Conservation (phyloP, 202 grass and related monocot species). For the Alloteropsis angusta region DNA sequence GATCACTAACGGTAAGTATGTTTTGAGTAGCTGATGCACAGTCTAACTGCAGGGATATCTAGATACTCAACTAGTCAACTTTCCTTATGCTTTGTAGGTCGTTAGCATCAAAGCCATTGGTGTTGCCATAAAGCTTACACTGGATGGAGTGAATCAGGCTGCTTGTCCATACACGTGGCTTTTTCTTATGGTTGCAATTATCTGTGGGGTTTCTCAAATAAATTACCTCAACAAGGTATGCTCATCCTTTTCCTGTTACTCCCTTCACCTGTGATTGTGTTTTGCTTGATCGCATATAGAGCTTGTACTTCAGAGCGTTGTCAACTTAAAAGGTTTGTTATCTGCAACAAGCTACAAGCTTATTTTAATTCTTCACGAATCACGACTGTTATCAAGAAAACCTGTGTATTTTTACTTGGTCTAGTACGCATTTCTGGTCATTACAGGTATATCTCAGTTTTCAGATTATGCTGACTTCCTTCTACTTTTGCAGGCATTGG, state of each 20-base stretch:
- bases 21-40: not conserved
- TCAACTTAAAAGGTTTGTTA: not conserved
- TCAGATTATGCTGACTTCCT: constrained; percentile 9
- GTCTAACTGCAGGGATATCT: not conserved
- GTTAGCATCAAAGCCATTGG: constrained; percentile 97
- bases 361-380: not conserved
- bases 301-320: not conserved
- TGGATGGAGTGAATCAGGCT: constrained; percentile 76
- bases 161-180: constrained; percentile 81
- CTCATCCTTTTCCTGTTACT: not conserved
- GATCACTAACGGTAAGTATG: constrained; percentile 76
- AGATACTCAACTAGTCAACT: not conserved
- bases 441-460: not conserved
- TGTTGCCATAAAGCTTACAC: constrained; percentile 87
- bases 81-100: constrained; percentile 41
- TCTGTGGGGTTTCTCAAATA: constrained; percentile 82
- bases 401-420: not conserved
- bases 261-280: not conserved
- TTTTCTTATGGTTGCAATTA: constrained; percentile 65
- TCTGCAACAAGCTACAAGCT: not conserved
- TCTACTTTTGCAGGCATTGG: constrained; percentile 56
- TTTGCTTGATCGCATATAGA: not conserved
- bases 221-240: constrained; percentile 96
- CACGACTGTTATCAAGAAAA: not conserved
- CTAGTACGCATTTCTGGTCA: not conserved